Conservation (phyloP, 306 rosid species). For the Pyrus pyrifolia region DNA sequence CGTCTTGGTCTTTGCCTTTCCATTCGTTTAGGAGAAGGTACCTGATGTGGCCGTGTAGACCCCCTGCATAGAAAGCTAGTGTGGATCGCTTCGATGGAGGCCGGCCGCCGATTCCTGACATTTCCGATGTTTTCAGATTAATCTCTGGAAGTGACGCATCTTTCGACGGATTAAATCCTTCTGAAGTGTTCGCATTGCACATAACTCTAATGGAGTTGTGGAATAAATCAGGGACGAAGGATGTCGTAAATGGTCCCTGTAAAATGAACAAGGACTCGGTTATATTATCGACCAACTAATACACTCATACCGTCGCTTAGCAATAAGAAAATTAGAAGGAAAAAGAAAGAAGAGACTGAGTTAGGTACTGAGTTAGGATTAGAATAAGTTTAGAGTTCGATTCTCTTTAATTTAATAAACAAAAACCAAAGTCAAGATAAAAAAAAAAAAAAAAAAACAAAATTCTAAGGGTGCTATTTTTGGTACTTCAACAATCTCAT, state of each 20-base stretch:
- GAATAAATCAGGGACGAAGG: slow-evolving; percentile 34
- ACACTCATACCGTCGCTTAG: no score
- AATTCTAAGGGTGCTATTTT: no score
- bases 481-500: no score
- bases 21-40: not conserved
- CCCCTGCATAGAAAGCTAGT: slow-evolving; percentile 61
- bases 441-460: no score
- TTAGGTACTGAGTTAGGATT: no score
- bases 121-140: slow-evolving; percentile 23
- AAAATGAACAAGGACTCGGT: no score
- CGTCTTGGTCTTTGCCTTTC: slow-evolving; percentile 45
- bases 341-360: no score
- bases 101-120: slow-evolving; percentile 29
- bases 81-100: slow-evolving; percentile 32
- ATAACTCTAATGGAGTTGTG: slow-evolving; percentile 49
- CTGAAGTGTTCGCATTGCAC: slow-evolving; percentile 61
- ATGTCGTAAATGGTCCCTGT: slow-evolving; percentile 39
- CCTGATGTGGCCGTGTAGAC: slow-evolving; percentile 48
- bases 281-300: no score
- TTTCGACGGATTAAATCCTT: slow-evolving; percentile 55
- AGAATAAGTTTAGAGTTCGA: no score
- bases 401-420: no score
- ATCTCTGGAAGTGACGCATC: slow-evolving; percentile 56
- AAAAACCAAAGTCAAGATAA: no score
- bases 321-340: no score